Evolutionary conservation across 306 rosid species (phyloP).

Genomic region (Lathyrus oleraceus): DNA sequence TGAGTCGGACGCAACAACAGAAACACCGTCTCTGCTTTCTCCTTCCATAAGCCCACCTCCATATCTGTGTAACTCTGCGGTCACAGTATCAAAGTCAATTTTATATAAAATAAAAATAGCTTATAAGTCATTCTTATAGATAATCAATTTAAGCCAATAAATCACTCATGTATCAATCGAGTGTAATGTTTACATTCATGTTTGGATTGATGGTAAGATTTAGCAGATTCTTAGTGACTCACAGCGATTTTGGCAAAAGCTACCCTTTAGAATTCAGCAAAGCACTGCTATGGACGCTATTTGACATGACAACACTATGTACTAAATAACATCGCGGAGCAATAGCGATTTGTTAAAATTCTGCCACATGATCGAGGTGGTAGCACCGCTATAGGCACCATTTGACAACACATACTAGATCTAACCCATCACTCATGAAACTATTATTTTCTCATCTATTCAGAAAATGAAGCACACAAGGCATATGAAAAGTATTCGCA

Average conservation of each 20-base stretch:
- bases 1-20: conserved; percentile 54
- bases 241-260: not conserved
- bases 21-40: conserved; percentile 66
- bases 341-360: not conserved
- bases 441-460: not conserved
- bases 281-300: not conserved
- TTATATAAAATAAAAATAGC: conserved; percentile 18
- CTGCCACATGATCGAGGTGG: not conserved
- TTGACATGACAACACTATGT: not conserved
- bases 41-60: conserved; percentile 90
- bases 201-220: not conserved
- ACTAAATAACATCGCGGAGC: not conserved
- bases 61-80: conserved; percentile 79
- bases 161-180: not conserved
- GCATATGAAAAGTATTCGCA: conserved; percentile 4
- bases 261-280: not conserved
- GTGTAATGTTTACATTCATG: not conserved
- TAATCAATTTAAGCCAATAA: conserved; percentile 11
- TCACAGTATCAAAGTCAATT: conserved; percentile 31
- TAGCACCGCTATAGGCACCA: not conserved
- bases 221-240: not conserved
- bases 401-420: not conserved
- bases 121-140: not conserved
- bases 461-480: conserved; percentile 18
- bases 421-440: conserved; percentile 8